A percentile compares a stretch with the other conserved stretches of the same genome.
phyloP scores from a whole-genome alignment of 176 grass and related monocot species.

The Rhynchospora breviuscula region DNA sequence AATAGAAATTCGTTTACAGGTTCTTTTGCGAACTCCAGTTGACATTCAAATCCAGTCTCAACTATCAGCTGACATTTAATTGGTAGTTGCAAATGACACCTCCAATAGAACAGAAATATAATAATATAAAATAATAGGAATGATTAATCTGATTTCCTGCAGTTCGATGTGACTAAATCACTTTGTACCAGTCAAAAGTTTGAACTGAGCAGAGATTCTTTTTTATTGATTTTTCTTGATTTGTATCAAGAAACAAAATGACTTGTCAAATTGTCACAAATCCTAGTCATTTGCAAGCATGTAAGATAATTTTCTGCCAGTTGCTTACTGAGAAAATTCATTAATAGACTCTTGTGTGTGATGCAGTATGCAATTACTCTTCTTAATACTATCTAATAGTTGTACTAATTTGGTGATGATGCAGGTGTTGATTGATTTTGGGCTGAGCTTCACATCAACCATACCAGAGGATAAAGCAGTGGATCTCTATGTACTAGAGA shows the following conservation, averaged over 20 bases:
- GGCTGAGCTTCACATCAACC: constrained; percentile 84
- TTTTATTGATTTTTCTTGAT: background rate
- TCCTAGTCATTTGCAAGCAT: background rate
- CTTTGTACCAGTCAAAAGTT: background rate
- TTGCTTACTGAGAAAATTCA: background rate
- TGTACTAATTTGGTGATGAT: constrained; percentile 9
- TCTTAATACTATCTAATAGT: background rate
- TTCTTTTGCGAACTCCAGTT: background rate
- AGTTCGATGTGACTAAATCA: background rate
- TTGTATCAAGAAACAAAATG: background rate
- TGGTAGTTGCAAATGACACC: background rate
- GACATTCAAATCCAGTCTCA: background rate
- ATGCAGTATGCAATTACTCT: background rate
- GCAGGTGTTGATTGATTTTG: constrained; percentile 97
- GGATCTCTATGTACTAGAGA: constrained; percentile 89
- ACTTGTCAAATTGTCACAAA: background rate
- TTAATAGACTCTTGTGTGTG: too few relatives aligned
- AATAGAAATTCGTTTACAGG: background rate
- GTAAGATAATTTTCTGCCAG: background rate
- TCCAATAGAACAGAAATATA: background rate
- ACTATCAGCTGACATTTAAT: background rate
- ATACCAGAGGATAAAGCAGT: constrained; percentile 93
- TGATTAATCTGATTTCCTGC: background rate
- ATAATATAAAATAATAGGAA: background rate
- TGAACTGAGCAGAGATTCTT: background rate